Base-by-base conservation (phyloP, 2,329 filamentous ascomycete genomes). In the Colletotrichum magnum region DNA sequence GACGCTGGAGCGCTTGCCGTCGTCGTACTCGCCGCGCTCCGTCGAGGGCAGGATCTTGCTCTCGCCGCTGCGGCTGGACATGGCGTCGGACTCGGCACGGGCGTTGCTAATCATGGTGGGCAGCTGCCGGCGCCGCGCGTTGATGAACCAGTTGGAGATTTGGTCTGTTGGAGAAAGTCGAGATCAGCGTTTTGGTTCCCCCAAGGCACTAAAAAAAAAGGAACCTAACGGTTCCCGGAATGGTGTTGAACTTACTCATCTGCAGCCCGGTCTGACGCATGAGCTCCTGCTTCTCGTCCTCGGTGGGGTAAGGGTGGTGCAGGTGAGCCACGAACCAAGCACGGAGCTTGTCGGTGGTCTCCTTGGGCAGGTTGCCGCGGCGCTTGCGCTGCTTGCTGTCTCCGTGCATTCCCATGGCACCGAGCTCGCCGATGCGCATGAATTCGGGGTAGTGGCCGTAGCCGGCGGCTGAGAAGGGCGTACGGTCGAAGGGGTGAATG, bases 341-440 rank as follows among this genome's bases (percentile, higher is more conserved):
- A 62, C 93, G 89, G 48, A 97, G 84, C 73, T 93, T 91, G 77
- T 95, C 93, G 0, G 94, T 97, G 0, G 94, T 93, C 63, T 94
- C 92, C 77, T 97, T 97, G n/a, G 94, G 94, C 3, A 97, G 85
- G 76, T 97, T 97, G 1, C 94, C 94, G 47, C 94, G 87, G 60
- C 94, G 86, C 78, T 89, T 91, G 39, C 88, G 82, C 72, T 85
- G 85, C 77, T 87, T 88, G 68, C 76, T 81, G 65, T 88, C 86
- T 2, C 77, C 80, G 18, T 76, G 77, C 62, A 80, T 73, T 7
- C 78, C 78, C 72, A 79, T 78, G 13, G 75, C 72, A 24, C 81
- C 78, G 58, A 82, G 77, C 4, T 85, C 82, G 16, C 78, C 78
- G 24, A 81, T 81, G 13, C 82, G 80, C 72, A 82, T 78, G 69